A percentile compares a stretch with the other conserved stretches of the same genome.
Evolutionary conservation across 2,329 filamentous ascomycete genomes (phyloP).

Genomic region (Polychaeton citri): DNA sequence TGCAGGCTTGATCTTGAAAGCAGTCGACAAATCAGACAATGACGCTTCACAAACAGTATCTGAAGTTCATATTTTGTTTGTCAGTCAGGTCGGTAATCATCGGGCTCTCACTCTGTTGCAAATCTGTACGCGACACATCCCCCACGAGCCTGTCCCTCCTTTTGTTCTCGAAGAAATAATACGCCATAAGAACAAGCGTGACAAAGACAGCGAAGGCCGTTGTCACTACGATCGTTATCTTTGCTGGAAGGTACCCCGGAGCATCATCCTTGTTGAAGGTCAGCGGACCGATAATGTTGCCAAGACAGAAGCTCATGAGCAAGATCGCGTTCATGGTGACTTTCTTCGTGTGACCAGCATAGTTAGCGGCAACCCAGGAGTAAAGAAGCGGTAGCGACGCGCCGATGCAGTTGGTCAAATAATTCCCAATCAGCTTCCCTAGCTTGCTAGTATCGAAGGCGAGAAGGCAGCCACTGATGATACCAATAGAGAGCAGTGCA

Average conservation of each 20-base stretch:
- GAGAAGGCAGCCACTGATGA: not conserved
- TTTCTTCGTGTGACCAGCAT: constrained; percentile 58
- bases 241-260: constrained; percentile 29
- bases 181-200: constrained; percentile 34
- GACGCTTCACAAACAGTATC: not conserved
- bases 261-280: constrained; percentile 25
- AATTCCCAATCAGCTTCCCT: constrained; percentile 20
- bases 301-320: constrained; percentile 20
- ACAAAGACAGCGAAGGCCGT: constrained; percentile 22
- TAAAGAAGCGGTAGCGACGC: constrained; percentile 25
- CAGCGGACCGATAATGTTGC: constrained; percentile 29
- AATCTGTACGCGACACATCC: not conserved
- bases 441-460: not conserved
- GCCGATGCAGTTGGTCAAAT: constrained; percentile 26
- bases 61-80: not conserved
- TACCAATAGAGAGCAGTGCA: not conserved
- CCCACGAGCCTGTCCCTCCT: constrained; percentile 12
- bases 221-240: constrained; percentile 27
- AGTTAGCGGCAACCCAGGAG: constrained; percentile 28
- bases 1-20: not conserved
- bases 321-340: constrained; percentile 56
- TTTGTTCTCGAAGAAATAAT: constrained; percentile 36
- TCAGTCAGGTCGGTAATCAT: not conserved
- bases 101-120: not conserved
- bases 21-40: not conserved